Base-by-base conservation (phyloP, 345 rosid genomes). In the Rhizophora mangle region DNA sequence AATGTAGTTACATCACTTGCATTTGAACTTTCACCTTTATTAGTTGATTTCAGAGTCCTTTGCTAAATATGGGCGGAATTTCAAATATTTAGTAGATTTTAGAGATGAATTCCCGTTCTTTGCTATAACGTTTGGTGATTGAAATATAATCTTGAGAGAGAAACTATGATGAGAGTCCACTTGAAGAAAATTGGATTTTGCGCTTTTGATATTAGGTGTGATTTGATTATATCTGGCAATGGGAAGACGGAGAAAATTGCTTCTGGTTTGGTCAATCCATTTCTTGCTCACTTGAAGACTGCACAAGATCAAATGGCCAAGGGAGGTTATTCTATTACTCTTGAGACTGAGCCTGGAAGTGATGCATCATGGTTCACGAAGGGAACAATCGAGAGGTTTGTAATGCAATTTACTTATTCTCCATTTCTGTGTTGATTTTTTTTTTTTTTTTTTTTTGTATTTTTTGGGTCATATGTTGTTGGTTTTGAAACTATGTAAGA, bases 281-380 rank as follows among this genome's bases (percentile, higher is more conserved):
- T 90, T 76, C 92, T 90, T 64, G 84, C 96, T 74, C 98, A 95
- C 69, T 82, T 92, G 81, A 92, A 86, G 81, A 81, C 83, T 24
- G 97, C 97, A 6, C 87, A 85, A 74, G 96, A 90, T 34, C 96
- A 92, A 79, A 75, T 92, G 79, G 85, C 74, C 66, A 92, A 81
- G 75, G 99, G 99, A 47, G 99, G 98, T 19, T 95, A 95, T 77
- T 92, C 99, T 15, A 90, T 95, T 76, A 77, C 65, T 62, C 98
- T 95, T 68, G 83, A 90, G 81, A 95, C 88, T 3, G 87, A 84
- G 34, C 73, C 81, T 71, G 80, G 72, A 64, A 72, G 34, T 47
- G 80, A 82, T 76, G 91, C 89, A 7, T 31, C 83, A 71, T 95
- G 99, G 99, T 92, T 95, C 77, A 90, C 96, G 18, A 95, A 83